Evolutionary conservation across 148 eudicot genomes (phyloP).

Genomic region (Rhododendron vialii): DNA sequence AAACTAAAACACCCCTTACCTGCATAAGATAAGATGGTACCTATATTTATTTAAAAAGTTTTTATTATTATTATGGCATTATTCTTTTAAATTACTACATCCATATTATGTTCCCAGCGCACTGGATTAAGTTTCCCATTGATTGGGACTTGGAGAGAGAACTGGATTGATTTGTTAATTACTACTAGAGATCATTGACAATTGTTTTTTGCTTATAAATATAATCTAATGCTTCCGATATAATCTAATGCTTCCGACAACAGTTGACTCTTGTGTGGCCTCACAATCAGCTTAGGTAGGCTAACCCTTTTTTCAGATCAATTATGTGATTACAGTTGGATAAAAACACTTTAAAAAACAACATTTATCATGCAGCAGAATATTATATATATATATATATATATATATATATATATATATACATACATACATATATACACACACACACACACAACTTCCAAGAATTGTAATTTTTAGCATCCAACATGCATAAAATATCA

Average conservation of each 20-base stretch:
- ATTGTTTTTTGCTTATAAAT: not conserved
- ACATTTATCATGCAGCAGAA: not conserved
- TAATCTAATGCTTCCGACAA: slow-evolving; percentile 6
- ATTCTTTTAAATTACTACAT: not conserved
- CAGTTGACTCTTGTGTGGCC: slow-evolving; percentile 20
- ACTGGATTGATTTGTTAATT: slow-evolving; percentile 17
- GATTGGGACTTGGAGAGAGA: slow-evolving; percentile 1
- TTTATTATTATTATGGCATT: not conserved
- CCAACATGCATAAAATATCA: not conserved
- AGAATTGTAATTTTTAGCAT: not conserved
- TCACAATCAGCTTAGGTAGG: slow-evolving; percentile 18
- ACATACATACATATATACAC: too few relatives aligned
- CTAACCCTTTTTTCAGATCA: not conserved
- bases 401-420: too few relatives aligned
- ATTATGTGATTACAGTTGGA: slow-evolving; percentile 10
- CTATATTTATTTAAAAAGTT: too few relatives aligned
- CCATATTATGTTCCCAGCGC: slow-evolving; percentile 7
- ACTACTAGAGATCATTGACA: not conserved
- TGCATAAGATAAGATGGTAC: not conserved
- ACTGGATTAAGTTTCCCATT: not conserved
- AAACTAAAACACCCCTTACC: not conserved
- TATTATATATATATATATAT: not conserved
- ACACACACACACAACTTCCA: too few relatives aligned
- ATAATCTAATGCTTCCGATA: not conserved
- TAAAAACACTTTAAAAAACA: not conserved